A percentile compares a stretch with the other conserved stretches of the same genome.
Conservation (phyloP, 257 asterid species). For the Ehretia macrophylla region DNA sequence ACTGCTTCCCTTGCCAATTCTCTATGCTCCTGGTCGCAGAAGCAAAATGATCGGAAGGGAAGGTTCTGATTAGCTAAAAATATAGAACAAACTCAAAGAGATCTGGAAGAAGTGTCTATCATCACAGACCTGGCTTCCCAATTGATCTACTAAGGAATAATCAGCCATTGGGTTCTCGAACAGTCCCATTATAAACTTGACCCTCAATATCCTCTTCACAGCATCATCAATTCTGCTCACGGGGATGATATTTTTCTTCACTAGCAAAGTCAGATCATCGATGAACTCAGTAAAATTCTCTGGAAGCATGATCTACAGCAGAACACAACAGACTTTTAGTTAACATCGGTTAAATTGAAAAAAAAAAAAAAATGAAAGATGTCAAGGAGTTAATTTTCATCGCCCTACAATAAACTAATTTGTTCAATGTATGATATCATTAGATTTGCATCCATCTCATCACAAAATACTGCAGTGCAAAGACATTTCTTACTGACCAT, state of each 20-base stretch:
- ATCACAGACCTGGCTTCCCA: constrained; percentile 28
- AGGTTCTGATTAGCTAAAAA: neutral
- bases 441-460: too few species aligned
- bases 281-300: constrained; percentile 20
- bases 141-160: constrained; percentile 19
- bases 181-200: constrained; percentile 31
- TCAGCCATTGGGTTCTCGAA: constrained; percentile 34
- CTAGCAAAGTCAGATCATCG: constrained; percentile 23
- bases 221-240: constrained; percentile 44
- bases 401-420: too few species aligned
- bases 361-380: neutral
- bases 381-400: constrained; percentile 2
- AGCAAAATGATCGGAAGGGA: neutral
- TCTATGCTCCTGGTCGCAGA: constrained; percentile 30
- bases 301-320: constrained; percentile 36
- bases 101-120: neutral
- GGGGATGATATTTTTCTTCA: constrained; percentile 29
- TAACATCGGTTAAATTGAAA: neutral
- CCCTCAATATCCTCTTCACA: constrained; percentile 32
- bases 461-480: too few species aligned
- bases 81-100: neutral
- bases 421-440: too few species aligned
- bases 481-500: too few species aligned
- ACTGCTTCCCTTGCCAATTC: constrained; percentile 31
- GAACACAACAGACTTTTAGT: constrained; percentile 4